These are phyloP conservation scores for Pichia cabralensis DNA, from an alignment of 805 yeast genomes.

Conservation along the genomic window DNA sequence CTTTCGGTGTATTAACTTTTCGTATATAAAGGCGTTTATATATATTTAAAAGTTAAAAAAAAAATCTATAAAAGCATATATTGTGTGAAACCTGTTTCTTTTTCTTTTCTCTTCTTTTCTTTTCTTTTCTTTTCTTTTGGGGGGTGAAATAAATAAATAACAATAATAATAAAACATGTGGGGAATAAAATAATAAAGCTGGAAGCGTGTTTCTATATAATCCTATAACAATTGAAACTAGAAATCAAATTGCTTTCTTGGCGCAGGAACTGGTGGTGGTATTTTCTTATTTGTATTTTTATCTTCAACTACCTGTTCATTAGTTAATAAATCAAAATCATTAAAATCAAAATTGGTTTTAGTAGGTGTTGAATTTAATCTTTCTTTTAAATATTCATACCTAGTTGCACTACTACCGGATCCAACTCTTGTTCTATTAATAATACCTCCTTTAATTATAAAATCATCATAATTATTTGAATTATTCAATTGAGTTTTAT, in stretches of 20 bases:
- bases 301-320: background rate
- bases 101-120: too few species aligned
- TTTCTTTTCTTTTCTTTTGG: background rate
- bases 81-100: too few species aligned
- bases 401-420: constrained; percentile 15
- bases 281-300: background rate
- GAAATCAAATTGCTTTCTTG: background rate
- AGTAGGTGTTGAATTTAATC: constrained; percentile 5
- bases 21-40: too few species aligned
- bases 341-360: background rate
- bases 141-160: too few species aligned
- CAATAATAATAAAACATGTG: too few species aligned
- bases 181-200: too few species aligned
- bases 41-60: too few species aligned
- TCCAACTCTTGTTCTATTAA: constrained; percentile 5
- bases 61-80: too few species aligned
- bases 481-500: constrained; percentile 1
- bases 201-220: too few species aligned
- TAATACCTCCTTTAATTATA: background rate
- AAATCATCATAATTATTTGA: background rate
- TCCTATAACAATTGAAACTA: too few species aligned
- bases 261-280: constrained; percentile 8
- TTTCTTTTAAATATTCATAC: constrained; percentile 14
- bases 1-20: too few species aligned
- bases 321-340: background rate